A percentile compares a stretch with the other conserved stretches of the same genome.
phyloP scores from a whole-genome alignment of 1,139 yeast genomes.

The Magnusiomyces magnusii region DNA sequence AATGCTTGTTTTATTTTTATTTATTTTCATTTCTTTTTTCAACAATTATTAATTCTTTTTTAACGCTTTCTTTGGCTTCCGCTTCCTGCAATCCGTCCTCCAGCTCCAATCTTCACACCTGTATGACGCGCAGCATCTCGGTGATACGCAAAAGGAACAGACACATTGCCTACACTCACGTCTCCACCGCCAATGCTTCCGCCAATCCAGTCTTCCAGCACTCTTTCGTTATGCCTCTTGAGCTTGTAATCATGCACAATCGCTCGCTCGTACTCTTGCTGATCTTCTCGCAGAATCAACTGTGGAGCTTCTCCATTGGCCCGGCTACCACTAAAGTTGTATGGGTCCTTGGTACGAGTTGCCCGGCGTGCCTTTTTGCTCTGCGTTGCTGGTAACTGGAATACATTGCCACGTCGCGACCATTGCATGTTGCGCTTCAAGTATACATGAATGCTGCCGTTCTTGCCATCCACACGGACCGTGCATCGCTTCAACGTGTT shows the following conservation, averaged over 20 bases:
- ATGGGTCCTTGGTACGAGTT: conserved; percentile 23
- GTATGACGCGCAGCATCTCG: conserved; percentile 44
- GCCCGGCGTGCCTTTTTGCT: conserved; percentile 32
- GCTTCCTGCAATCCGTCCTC: conserved; percentile 38
- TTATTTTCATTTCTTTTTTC: no score
- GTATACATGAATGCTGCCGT: conserved; percentile 86
- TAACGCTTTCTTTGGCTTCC: neutral
- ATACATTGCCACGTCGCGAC: conserved; percentile 83
- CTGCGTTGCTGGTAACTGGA: conserved; percentile 52
- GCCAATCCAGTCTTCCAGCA: conserved; percentile 82
- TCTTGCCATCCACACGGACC: conserved; percentile 61
- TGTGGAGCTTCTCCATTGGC: conserved; percentile 11
- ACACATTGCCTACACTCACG: conserved; percentile 83
- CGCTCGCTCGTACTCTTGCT: conserved; percentile 85
- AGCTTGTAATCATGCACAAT: conserved; percentile 85
- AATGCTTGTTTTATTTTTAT: neutral
- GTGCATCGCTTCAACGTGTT: conserved; percentile 85
- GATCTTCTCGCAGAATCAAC: conserved; percentile 74
- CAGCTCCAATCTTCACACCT: conserved; percentile 74
- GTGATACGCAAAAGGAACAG: conserved; percentile 73
- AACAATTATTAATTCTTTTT: no score
- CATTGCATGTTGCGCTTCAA: conserved; percentile 88
- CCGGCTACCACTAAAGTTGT: conserved; percentile 11
- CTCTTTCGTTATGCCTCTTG: conserved; percentile 75
- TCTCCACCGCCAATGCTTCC: conserved; percentile 35